Evolutionary conservation across 1,139 yeast species (phyloP).

Genomic region (Geotrichum cucujoidarum): DNA sequence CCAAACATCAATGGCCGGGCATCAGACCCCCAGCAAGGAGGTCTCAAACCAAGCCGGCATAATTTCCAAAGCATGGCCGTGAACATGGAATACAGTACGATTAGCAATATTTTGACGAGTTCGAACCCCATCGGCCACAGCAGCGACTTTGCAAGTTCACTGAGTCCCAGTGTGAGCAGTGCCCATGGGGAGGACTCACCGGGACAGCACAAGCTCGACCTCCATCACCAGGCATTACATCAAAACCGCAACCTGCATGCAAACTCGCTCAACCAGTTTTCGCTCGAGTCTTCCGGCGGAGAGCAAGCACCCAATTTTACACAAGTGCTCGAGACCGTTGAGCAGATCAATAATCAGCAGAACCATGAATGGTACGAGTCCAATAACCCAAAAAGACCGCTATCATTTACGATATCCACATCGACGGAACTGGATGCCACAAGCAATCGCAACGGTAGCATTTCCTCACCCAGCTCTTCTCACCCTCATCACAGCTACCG

Average conservation of each 20-base stretch:
- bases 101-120: conserved; percentile 56
- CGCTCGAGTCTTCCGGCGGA: conserved; percentile 20
- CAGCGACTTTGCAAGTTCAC: conserved; percentile 5
- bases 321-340: conserved; percentile 17
- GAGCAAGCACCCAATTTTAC: conserved; percentile 15
- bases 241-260: conserved; percentile 14
- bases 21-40: conserved; percentile 1
- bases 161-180: conserved; percentile 15
- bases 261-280: conserved; percentile 24
- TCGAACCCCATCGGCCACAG: conserved; percentile 30
- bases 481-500: too few species aligned
- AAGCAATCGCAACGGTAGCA: conserved; percentile 1
- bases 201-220: not conserved
- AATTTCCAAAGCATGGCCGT: conserved; percentile 68
- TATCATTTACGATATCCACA: conserved; percentile 18
- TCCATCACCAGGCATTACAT: conserved; percentile 1
- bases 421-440: not conserved
- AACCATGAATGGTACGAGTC: conserved; percentile 15
- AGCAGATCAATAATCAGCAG: conserved; percentile 14
- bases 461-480: not conserved
- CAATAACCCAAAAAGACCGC: conserved; percentile 14
- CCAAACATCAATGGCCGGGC: not conserved
- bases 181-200: conserved; percentile 15
- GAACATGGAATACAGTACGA: conserved; percentile 69
- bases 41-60: conserved; percentile 16